Evolutionary conservation across 495 filamentous ascomycete species (phyloP), one percentile per base, ranked within the genome.

Genomic region (Neurospora africana): DNA sequence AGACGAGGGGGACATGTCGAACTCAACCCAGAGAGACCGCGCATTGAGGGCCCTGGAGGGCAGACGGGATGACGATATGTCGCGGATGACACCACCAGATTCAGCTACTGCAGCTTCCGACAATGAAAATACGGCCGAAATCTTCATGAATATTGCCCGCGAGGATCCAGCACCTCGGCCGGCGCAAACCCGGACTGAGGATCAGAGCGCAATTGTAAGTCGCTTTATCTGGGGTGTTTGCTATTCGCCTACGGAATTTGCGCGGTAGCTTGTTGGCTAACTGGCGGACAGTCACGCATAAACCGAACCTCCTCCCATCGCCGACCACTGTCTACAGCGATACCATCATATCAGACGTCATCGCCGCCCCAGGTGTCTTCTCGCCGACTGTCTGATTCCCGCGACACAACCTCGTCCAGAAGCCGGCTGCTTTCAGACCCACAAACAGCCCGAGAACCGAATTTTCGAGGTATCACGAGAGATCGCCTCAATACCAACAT

Each of bases 71-170:
- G 81, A 84, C 43, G 79, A 80, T 10, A 81, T 81, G 41, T 76
- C 75, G 39, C 82, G 81, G 37, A 79, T 79, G 70, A 80, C 82
- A 23, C 81, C 83, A 9, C 79, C 78, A 27, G 82, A 84, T 72
- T 82, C 82, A 4, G 78, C 78, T 11, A 81, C 73, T 72, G 77
- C 70, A 72, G 82, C 70, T 74, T 83, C 81, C 15, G 81, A 83
- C 68, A 82, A 79, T 39, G 85, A 85, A 58, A 84, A 84, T 67
- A 84, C 76, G 13, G 84, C 83, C 68, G 86, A 88, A 77, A 75
- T 87, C 35, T 88, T 88, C 72, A 82, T 88, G 65, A 82, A 78
- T 39, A 85, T 87, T 68, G 86, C 86, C 23, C 76, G 81, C 39
- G 85, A 88, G 72, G 83, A 86, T 47, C 71, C 81, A 43, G 74